Conservation (phyloP, 1,284 basidiomycete genomes). For the Athelia sp. region DNA sequence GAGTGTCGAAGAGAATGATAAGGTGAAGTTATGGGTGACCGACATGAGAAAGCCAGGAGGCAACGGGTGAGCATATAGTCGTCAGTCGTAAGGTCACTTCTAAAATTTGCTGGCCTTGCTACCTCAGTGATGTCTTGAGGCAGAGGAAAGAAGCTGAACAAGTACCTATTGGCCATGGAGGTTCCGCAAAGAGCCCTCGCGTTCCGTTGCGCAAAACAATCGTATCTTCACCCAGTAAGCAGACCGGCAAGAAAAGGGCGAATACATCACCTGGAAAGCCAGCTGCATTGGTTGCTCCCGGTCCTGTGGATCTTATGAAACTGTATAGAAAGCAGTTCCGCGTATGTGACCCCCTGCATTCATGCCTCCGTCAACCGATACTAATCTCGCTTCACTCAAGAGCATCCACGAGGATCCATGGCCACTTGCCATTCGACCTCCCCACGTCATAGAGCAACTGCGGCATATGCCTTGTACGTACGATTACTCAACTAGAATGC, state of each 20-base stretch:
- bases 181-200: not conserved
- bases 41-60: slow-evolving; percentile 49
- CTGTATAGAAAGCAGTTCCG: not conserved
- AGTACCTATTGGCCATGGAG: not conserved
- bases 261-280: not conserved
- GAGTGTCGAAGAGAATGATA: slow-evolving; percentile 32
- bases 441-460: not conserved
- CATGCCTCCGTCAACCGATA: too few relatives aligned
- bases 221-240: not conserved
- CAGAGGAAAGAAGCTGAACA: slow-evolving; percentile 27
- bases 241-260: not conserved
- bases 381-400: too few relatives aligned
- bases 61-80: slow-evolving; percentile 38
- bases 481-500: not conserved
- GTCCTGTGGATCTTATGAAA: not conserved
- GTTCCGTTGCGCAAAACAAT: not conserved
- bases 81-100: not conserved
- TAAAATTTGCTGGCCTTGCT: slow-evolving; percentile 1
- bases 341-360: not conserved
- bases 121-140: slow-evolving; percentile 41
- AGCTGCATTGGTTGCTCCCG: not conserved
- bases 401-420: not conserved
- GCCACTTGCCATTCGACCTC: not conserved
- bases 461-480: not conserved
- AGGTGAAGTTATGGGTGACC: slow-evolving; percentile 41